Evolutionary conservation across 2,329 filamentous ascomycete species (phyloP).

Genomic region (Teratosphaeria nubilosa): DNA sequence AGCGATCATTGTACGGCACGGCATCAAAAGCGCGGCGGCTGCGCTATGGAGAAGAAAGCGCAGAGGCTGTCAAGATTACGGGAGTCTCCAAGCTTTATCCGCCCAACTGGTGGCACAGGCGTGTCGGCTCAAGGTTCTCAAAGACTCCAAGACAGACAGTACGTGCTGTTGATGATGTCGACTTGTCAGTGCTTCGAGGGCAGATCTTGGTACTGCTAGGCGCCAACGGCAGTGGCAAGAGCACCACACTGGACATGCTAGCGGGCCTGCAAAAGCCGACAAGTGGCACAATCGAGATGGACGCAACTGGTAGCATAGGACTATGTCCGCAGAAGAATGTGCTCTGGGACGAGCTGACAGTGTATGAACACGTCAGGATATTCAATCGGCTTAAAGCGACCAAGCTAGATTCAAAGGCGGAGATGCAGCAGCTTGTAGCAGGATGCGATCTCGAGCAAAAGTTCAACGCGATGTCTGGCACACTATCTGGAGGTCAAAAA

Average conservation of each 20-base stretch:
- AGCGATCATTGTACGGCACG: slow-evolving; percentile 66
- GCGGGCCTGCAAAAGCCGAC: slow-evolving; percentile 71
- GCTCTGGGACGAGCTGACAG: slow-evolving; percentile 79
- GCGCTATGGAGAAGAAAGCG: slow-evolving; percentile 16
- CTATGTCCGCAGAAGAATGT: slow-evolving; percentile 92
- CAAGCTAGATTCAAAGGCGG: slow-evolving; percentile 49
- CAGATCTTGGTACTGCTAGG: slow-evolving; percentile 81
- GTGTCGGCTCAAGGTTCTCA: slow-evolving; percentile 36
- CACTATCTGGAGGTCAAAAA: slow-evolving; percentile 83
- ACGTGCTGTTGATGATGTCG: slow-evolving; percentile 66
- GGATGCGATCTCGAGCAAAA: slow-evolving; percentile 70
- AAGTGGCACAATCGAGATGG: slow-evolving; percentile 64
- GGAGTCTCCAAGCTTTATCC: slow-evolving; percentile 70
- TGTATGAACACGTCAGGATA: slow-evolving; percentile 71
- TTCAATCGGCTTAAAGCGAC: slow-evolving; percentile 73
- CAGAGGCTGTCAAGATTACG: slow-evolving; percentile 56
- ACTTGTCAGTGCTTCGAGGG: slow-evolving; percentile 60
- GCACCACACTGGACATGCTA: slow-evolving; percentile 79
- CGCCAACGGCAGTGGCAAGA: slow-evolving; percentile 85
- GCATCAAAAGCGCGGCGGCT: slow-evolving; percentile 45
- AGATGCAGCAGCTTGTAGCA: slow-evolving; percentile 54
- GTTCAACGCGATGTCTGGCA: slow-evolving; percentile 59
- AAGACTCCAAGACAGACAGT: slow-evolving; percentile 53
- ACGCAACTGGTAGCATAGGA: slow-evolving; percentile 68
- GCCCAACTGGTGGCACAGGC: slow-evolving; percentile 50